Base-by-base conservation (phyloP, 345 rosid genomes). In the Arabis alpina region DNA sequence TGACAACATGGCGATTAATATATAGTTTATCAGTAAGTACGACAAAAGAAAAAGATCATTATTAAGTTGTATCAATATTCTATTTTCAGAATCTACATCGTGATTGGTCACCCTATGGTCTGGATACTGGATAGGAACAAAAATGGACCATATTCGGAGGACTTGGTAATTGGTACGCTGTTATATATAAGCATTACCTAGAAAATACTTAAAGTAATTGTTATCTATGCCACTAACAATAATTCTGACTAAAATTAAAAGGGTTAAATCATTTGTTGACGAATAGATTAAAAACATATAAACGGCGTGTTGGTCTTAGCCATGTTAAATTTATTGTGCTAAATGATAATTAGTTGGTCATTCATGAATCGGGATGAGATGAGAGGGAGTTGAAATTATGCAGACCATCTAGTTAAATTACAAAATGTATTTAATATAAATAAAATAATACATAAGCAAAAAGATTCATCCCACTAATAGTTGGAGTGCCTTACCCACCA, bases 401-500 rank as follows among this genome's bases (percentile, higher is more conserved):
- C 52, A 56, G 59, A 73, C 53, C 52, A 56, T 28, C 2, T 64
- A 25, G 24, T 47, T 64, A 39, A 37, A 4, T 3, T 47, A 14
- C 1, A 34, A 62, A 43, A 34, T 41, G 7, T 34, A 50, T 9
- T 24, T 52, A 53, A 2, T 34, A 27, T 10, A 49, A 25, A 47
- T 5, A 23, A 45, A 47, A 39, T 37, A 34, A 6, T 30, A 32
- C 28, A 62, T 23, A 3, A 23, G 44, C 27, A 51, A 52, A 52
- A 8, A 52, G 52, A 45, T 54, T 54, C 55, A 8, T 64, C 34
- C 51, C 51, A 71, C 41, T 47, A 64, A 64, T 63, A 11, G 24
- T 72, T 54, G 36, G 76, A 55, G 51, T 64, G 70, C 70, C 76
- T 55, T 65, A 40, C 71, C 71, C 52, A 65, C 77, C 66, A 65